Evolutionary conservation across 805 yeast species (phyloP).

Genomic region (Zygosaccharomyces gambellarensis): DNA sequence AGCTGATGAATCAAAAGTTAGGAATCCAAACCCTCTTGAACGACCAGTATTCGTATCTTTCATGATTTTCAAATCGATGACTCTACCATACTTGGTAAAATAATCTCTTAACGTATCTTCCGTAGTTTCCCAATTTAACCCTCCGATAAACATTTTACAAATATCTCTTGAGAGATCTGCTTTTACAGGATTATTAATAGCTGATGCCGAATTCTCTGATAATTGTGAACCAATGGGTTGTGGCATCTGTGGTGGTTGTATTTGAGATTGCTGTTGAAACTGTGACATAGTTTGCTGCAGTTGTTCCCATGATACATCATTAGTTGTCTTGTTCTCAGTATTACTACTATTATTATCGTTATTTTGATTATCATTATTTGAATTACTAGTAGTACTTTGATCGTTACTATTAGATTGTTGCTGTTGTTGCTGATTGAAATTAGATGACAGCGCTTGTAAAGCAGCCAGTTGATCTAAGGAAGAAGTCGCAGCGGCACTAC

Average conservation of each 20-base stretch:
- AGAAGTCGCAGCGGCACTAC: conserved; percentile 11
- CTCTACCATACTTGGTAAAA: conserved; percentile 84
- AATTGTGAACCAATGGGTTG: conserved; percentile 6
- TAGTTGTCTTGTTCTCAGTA: conserved; percentile 12
- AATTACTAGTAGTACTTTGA: conserved; percentile 14
- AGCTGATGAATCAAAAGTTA: conserved; percentile 75
- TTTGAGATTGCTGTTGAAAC: conserved; percentile 27
- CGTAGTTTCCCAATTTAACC: conserved; percentile 95
- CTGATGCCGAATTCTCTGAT: conserved; percentile 15
- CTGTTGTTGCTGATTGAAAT: conserved; percentile 28
- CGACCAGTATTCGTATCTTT: conserved; percentile 81
- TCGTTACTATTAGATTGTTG: conserved; percentile 19
- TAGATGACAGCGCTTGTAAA: conserved; percentile 34
- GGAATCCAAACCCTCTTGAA: conserved; percentile 92
- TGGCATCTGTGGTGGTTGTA: conserved; percentile 13
- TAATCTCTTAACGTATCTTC: conserved; percentile 81
- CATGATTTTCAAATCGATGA: conserved; percentile 86
- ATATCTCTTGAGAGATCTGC: conserved; percentile 63
- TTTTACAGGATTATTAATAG: conserved; percentile 31
- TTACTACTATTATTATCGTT: conserved; percentile 10
- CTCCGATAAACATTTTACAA: conserved; percentile 94
- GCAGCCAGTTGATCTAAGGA: conserved; percentile 35
- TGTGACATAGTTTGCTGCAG: conserved; percentile 35
- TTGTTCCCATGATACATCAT: conserved; percentile 31
- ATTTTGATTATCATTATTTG: conserved; percentile 13